Base-by-base conservation (phyloP, 768 basidiomycete genomes). In the Termitomyces sp. region DNA sequence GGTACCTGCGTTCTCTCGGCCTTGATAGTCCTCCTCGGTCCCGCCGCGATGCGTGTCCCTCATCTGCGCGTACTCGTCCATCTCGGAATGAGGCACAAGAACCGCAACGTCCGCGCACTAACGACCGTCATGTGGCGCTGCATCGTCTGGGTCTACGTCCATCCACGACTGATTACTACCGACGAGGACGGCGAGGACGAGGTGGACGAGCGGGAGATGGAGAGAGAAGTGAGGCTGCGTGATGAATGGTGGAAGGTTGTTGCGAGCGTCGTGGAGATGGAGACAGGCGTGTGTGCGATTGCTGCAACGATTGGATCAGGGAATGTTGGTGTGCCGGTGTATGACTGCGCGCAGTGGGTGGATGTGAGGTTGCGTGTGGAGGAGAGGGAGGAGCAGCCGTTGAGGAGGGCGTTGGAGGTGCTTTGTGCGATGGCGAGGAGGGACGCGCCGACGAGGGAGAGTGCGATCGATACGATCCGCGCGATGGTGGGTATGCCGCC, bases 121-220 rank as follows among this genome's bases (percentile, higher is more conserved):
- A 78, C 77, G 3, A 80, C 81, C 53, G 63, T 86, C 3, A 72
- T 82, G 19, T 93, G 89, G 90, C 80, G 88, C 5, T 73, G 78
- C 41, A 63, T 86, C 35, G 69, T 76, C 6, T 91, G 87, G 88
- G 78, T 74, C 11, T 90, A 83, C 66, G 76, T 86, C 67, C 83
- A 79, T 53, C 82, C 85, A 1, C n/a, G 46, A 9, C 37, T 58
- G 1, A 75, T 78, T 6, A 68, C 74, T 45, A 67, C 66, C 5
- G 55, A 61, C 7, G 64, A 71, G 35, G 59, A 63, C 7, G 68
- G 68, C 28, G 66, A 66, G 35, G 73, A 71, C 38, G 68, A 64
- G 58, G 66, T 26, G 57, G 66, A 31, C 55, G 63, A 33, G 69
- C 71, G 38, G 67, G 63, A 6, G 66, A 66, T 17, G 68, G 64